Conservation (phyloP, 306 rosid species). For the Sechiopsis laciniata region DNA sequence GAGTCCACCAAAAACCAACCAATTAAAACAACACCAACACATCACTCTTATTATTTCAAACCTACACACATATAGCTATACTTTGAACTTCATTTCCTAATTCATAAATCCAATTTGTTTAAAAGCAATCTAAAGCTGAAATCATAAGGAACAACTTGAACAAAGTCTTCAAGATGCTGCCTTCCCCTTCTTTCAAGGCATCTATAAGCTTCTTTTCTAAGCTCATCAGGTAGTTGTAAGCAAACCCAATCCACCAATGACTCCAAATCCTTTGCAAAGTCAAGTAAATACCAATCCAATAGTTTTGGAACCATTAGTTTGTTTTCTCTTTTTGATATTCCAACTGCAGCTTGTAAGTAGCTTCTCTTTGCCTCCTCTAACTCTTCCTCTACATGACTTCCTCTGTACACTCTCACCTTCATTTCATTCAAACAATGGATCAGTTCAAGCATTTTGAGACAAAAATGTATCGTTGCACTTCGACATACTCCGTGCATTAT, state of each 20-base stretch:
- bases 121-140: constrained; percentile 37
- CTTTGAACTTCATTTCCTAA: background rate
- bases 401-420: constrained; percentile 74
- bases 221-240: constrained; percentile 59
- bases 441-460: background rate
- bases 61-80: background rate
- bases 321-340: constrained; percentile 46
- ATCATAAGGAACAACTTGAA: constrained; percentile 60
- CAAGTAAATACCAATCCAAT: constrained; percentile 79
- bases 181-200: constrained; percentile 59
- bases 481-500: background rate
- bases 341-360: constrained; percentile 62
- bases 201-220: constrained; percentile 51
- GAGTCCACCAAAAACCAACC: background rate
- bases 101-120: background rate
- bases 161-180: constrained; percentile 43
- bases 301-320: constrained; percentile 57
- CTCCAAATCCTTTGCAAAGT: constrained; percentile 80
- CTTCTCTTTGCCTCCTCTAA: constrained; percentile 68
- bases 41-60: background rate
- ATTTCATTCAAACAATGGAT: constrained; percentile 14
- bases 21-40: background rate
- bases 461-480: too few relatives aligned
- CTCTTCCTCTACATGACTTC: constrained; percentile 60
- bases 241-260: constrained; percentile 73